Percentiles rank a stretch among this genome's conserved stretches.
Conservation (phyloP, 179 eudicot species). For the Corrigiola litoralis region DNA sequence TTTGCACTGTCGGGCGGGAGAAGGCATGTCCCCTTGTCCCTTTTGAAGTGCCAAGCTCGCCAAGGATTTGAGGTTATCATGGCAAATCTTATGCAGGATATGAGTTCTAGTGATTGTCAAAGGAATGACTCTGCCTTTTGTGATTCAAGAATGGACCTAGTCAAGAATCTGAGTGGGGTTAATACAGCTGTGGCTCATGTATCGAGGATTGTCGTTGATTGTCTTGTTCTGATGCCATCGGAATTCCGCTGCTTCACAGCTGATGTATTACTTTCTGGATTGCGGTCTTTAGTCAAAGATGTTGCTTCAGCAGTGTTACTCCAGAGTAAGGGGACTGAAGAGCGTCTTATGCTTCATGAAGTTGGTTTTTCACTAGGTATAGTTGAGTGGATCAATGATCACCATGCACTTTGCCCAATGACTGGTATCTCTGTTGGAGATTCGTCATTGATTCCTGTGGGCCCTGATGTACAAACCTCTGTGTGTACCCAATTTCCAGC, state of each 20-base stretch:
- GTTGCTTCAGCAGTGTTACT: constrained; percentile 52
- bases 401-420: constrained; percentile 43
- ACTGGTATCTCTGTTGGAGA: constrained; percentile 20
- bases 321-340: constrained; percentile 51
- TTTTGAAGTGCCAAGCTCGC: constrained; percentile 66
- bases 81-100: constrained; percentile 26
- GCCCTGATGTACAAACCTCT: constrained; percentile 18
- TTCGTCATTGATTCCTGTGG: constrained; percentile 21
- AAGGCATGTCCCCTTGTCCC: constrained; percentile 56
- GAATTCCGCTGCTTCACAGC: constrained; percentile 76
- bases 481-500: constrained; percentile 8
- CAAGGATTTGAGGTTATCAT: constrained; percentile 69
- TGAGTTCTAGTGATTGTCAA: constrained; percentile 13
- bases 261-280: constrained; percentile 67
- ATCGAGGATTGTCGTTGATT: constrained; percentile 65
- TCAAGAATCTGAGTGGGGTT: constrained; percentile 18
- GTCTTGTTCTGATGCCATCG: constrained; percentile 65
- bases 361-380: constrained; percentile 79
- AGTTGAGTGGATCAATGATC: constrained; percentile 82
- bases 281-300: constrained; percentile 59
- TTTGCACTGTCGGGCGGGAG: constrained; percentile 71
- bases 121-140: constrained; percentile 14
- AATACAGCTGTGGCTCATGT: constrained; percentile 28
- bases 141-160: constrained; percentile 8
- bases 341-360: constrained; percentile 85